These are phyloP conservation scores for Aspergillus sclerotioniger DNA, from an alignment of 495 filamentous ascomycete genomes.

Conservation along the genomic window DNA sequence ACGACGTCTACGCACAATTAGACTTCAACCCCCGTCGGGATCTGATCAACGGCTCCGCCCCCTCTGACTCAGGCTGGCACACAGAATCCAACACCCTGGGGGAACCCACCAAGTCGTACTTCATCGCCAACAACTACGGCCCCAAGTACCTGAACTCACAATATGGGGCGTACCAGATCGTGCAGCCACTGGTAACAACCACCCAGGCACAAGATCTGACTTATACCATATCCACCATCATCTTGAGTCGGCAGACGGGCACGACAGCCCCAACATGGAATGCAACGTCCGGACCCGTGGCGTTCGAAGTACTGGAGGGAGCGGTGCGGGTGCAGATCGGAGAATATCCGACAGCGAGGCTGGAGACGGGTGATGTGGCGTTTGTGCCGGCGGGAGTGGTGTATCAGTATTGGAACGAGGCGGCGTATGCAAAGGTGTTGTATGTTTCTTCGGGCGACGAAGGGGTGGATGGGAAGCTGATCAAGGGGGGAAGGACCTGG, in stretches of 20 bases:
- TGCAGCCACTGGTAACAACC: constrained; percentile 37
- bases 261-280: constrained; percentile 21
- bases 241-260: constrained; percentile 13
- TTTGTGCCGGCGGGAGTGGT: constrained; percentile 32
- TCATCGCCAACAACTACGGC: constrained; percentile 42
- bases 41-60: constrained; percentile 29
- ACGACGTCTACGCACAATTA: constrained; percentile 42
- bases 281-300: constrained; percentile 25
- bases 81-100: constrained; percentile 27
- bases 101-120: constrained; percentile 30
- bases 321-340: constrained; percentile 31
- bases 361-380: constrained; percentile 37
- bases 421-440: constrained; percentile 40
- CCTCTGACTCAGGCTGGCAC: constrained; percentile 26
- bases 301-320: constrained; percentile 42
- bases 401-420: constrained; percentile 35
- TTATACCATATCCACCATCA: constrained; percentile 39
- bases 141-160: constrained; percentile 37
- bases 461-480: constrained; percentile 32
- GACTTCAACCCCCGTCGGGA: constrained; percentile 36
- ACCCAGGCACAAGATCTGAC: constrained; percentile 10
- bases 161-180: constrained; percentile 36
- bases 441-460: constrained; percentile 33
- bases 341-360: constrained; percentile 26
- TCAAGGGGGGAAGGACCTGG: constrained; percentile 22